A percentile compares a stretch with the other conserved stretches of the same genome.
phyloP scores from a whole-genome alignment of 2,329 filamentous ascomycete genomes.

The Allantophomopsis cytisporea region DNA sequence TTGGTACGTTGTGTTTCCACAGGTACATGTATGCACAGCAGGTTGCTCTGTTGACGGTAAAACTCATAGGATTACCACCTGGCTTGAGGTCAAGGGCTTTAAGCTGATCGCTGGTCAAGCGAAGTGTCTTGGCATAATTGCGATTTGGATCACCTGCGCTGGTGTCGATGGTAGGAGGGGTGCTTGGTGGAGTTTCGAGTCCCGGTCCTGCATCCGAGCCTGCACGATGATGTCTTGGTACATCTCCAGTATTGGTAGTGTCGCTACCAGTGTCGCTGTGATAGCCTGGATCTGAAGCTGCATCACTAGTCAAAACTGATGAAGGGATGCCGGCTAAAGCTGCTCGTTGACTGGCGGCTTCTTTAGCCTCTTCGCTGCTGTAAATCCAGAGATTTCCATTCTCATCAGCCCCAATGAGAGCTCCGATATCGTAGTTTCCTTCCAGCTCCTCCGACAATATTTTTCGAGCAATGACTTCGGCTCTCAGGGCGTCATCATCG shows the following conservation, averaged over 20 bases:
- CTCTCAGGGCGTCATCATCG: constrained; percentile 81
- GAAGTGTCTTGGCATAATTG: constrained; percentile 93
- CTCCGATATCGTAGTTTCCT: constrained; percentile 91
- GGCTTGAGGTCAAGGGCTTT: constrained; percentile 70
- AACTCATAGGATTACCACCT: constrained; percentile 88
- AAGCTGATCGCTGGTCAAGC: constrained; percentile 88
- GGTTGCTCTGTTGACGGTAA: constrained; percentile 89
- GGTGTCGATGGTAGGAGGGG: constrained; percentile 53
- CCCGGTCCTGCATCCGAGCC: constrained; percentile 51
- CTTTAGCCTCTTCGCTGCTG: constrained; percentile 91
- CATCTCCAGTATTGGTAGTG: constrained; percentile 26
- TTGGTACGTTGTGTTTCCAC: constrained; percentile 82
- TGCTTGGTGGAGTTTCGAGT: constrained; percentile 51
- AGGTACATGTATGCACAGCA: constrained; percentile 89
- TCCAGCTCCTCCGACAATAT: constrained; percentile 87
- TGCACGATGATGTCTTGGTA: constrained; percentile 36
- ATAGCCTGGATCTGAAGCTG: constrained; percentile 85
- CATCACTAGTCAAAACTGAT: constrained; percentile 34
- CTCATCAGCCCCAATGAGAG: constrained; percentile 88
- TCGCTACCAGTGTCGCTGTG: constrained; percentile 74
- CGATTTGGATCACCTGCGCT: constrained; percentile 52
- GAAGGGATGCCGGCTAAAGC: constrained; percentile 30
- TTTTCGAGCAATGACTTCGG: constrained; percentile 86
- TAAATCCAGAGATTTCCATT: constrained; percentile 99
- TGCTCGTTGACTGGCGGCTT: constrained; percentile 60